Evolutionary conservation across 1,284 basidiomycete genomes (phyloP), one percentile per base, ranked within the genome.

Genomic region (Heterobasidion irregulare): DNA sequence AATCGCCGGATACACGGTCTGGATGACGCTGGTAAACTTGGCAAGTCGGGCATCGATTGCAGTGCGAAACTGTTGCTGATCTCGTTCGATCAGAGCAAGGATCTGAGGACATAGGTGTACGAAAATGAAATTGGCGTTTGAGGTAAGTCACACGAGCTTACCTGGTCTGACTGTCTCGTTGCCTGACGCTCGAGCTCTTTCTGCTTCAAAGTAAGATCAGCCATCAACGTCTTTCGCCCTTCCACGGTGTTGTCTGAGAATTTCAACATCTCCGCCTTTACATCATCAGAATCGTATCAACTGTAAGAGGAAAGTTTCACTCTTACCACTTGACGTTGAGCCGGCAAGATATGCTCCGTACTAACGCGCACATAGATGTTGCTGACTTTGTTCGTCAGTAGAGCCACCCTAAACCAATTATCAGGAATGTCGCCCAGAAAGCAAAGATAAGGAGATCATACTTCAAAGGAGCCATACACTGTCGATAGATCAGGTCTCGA

Each of bases 391-490:
- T 55, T 51, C 16, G 56, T 45, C 34, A 51, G 45, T 13, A 51
- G 36, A 13, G 35, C 44, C 19, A 57, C 47, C 32, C 53, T 54
- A 46, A 18, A 33, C 19, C 8, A 26, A 26, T 13, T 12, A 50
- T 35, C 34, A 50, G 48, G 5, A 41, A 41, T 10, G n/a, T 0
- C 38, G 5, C 38, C n/a, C 5, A 8, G 38, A 12, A 41, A 41
- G 38, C 2, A 41, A 50, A 32, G 5, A 7, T 5, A 2, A n/a
- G 1, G 18, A 41, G n/a, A 5, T 13, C 53, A 34, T 38, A 50
- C 53, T 57, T 57, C 34, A 57, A 41, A 43, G 53, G 47, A 38
- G 44, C 38, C 56, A 57, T 57, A 26, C 46, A 55, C 45, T 57
- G 46, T 26, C 44, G 33, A 47, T 54, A 57, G 26, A 57, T 54